Evolutionary conservation across 2,329 filamentous ascomycete genomes (phyloP).

Genomic region (Alternaria longipes): DNA sequence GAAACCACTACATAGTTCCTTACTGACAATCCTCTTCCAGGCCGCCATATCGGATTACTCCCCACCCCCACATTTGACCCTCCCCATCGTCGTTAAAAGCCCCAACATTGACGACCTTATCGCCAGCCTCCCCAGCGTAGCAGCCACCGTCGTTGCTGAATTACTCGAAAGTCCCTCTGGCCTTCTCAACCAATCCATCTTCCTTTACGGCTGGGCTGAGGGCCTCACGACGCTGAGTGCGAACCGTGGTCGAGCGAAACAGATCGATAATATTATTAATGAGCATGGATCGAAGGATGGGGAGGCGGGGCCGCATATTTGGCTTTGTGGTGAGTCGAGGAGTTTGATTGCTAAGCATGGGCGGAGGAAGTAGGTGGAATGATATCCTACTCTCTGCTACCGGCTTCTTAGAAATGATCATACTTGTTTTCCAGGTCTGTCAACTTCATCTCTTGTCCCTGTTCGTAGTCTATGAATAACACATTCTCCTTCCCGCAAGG

Average conservation of each 20-base stretch:
- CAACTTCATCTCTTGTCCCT: too few relatives aligned
- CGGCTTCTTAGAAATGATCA: too few relatives aligned
- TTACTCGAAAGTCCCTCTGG: conserved; percentile 53
- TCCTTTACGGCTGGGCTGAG: conserved; percentile 74
- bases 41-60: conserved; percentile 8
- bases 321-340: conserved; percentile 71
- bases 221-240: conserved; percentile 74
- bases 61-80: conserved; percentile 62
- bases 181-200: conserved; percentile 73
- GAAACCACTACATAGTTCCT: too few relatives aligned
- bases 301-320: conserved; percentile 68
- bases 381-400: too few relatives aligned
- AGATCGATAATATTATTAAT: conserved; percentile 69
- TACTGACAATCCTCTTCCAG: too few relatives aligned
- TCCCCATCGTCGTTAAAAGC: conserved; percentile 67
- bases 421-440: too few relatives aligned
- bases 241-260: conserved; percentile 72
- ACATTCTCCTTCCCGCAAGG: too few relatives aligned
- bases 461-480: too few relatives aligned
- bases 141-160: conserved; percentile 56
- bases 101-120: conserved; percentile 54
- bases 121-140: conserved; percentile 55
- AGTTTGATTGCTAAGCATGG: conserved; percentile 70
- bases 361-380: conserved; percentile 21
- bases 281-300: conserved; percentile 60